Evolutionary conservation across 1,139 yeast species (phyloP).

Genomic region (Suhomyces atakaporum): DNA sequence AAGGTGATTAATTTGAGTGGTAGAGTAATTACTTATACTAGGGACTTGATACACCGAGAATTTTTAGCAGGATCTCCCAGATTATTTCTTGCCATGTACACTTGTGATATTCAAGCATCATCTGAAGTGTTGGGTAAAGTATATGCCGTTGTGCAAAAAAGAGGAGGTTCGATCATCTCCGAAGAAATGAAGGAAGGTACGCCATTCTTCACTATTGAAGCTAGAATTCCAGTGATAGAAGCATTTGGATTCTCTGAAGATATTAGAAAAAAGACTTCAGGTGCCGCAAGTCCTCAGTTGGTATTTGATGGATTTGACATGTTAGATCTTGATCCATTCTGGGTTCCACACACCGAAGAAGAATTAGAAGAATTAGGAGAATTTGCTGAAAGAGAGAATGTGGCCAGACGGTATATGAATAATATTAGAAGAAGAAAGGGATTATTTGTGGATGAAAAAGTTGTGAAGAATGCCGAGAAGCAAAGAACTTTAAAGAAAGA

Average conservation of each 20-base stretch:
- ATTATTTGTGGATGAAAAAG: conserved; percentile 83
- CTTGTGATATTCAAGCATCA: conserved; percentile 93
- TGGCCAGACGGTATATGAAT: conserved; percentile 86
- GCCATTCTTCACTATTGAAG: conserved; percentile 86
- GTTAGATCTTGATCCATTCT: conserved; percentile 91
- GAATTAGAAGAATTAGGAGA: conserved; percentile 94
- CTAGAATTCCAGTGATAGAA: conserved; percentile 88
- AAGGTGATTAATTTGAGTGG: conserved; percentile 54
- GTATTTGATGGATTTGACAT: conserved; percentile 87
- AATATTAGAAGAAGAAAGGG: conserved; percentile 85
- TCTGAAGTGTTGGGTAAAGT: conserved; percentile 95
- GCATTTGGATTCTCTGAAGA: conserved; percentile 98
- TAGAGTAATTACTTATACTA: conserved; percentile 68
- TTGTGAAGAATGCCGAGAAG: conserved; percentile 88
- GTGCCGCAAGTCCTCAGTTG: conserved; percentile 96
- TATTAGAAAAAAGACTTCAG: conserved; percentile 88
- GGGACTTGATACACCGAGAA: conserved; percentile 70
- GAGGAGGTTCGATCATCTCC: conserved; percentile 80
- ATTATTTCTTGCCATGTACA: conserved; percentile 85
- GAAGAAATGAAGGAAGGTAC: conserved; percentile 99
- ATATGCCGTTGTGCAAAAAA: conserved; percentile 86
- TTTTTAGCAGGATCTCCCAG: conserved; percentile 85
- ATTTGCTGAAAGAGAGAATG: conserved; percentile 86
- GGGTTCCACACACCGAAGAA: conserved; percentile 99
- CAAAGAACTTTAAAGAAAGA: conserved; percentile 80